Evolutionary conservation across 2,329 filamentous ascomycete species (phyloP), one percentile per base, ranked within the genome.

Genomic region (Penicillium sp.): DNA sequence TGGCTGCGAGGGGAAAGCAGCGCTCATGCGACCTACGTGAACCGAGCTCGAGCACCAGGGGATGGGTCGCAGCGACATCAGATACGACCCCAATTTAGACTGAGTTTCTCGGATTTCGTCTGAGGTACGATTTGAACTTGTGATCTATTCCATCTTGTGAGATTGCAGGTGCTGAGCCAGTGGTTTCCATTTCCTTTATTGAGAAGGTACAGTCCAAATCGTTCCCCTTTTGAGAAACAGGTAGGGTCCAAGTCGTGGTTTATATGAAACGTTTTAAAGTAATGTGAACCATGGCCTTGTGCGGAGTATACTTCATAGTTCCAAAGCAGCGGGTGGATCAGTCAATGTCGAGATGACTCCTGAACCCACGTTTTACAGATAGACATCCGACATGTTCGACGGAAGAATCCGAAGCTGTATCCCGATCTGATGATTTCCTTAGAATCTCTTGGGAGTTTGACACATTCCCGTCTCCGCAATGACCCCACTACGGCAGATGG

Each of bases 211-310:
- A 14, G 30, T 33, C 8, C 30, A 7, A 13, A 4, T 4, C 5
- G 12, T 30, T 29, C n/a, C n/a, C n/a, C n/a, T n/a, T n/a, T 33
- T 3, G 13, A 5, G 30, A 14, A 25, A n/a, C n/a, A n/a, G 4
- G 30, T 6, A 33, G 30, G 3, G 30, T 33, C 8, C 30, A 7
- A 13, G 12, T 4, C 5, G 12, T 30, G 19, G n/a, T 46, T n/a
- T 39, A 46, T 33, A 9, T 46, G 43, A 46, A 46, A 46, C 43
- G 5, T 16, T 27, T 25, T 34, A 27, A 14, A 31, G 19, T n/a
- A 11, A 33, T 6, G 30, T 33, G 30, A n/a, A n/a, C 5, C 12
- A 31, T 7, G 13, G 3, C 3, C 2, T 7, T 25, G 22, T 25
- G 22, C 7, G 22, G 22, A 25, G 22, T 25, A 25, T 3, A 8